A percentile compares a stretch with the other conserved stretches of the same genome.
phyloP scores from a whole-genome alignment of 176 grass and related monocot species.

The Aegilops speltoides region DNA sequence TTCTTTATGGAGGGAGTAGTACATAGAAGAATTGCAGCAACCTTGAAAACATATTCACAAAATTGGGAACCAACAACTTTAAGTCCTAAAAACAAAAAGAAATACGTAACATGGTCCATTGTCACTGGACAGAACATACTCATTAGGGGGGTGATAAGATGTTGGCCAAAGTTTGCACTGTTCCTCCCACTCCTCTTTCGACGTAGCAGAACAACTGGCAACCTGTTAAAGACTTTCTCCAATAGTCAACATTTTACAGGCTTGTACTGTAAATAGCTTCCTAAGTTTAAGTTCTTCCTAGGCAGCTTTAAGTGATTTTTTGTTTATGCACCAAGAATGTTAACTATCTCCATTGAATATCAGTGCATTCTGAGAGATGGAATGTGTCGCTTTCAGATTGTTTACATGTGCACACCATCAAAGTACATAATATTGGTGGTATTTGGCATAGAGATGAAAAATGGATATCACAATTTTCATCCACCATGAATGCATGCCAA shows the following conservation, averaged over 20 bases:
- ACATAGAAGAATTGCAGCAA: not conserved
- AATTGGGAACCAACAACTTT: not conserved
- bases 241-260: conserved; percentile 23
- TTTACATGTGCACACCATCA: not conserved
- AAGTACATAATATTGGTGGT: not conserved
- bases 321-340: not conserved
- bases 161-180: conserved; percentile 98
- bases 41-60: not conserved
- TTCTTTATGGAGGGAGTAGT: too few relatives aligned
- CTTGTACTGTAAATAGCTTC: not conserved
- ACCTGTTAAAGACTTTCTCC: conserved; percentile 50
- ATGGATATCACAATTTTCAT: not conserved
- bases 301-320: not conserved
- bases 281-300: conserved; percentile 7
- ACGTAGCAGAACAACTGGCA: conserved; percentile 67
- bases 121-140: conserved; percentile 41
- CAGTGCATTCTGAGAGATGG: not conserved
- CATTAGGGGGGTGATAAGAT: conserved; percentile 76
- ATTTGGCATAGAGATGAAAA: conserved; percentile 10
- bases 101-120: not conserved
- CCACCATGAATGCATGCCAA: not conserved
- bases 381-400: not conserved
- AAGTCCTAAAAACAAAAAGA: conserved; percentile 19
- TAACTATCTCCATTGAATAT: not conserved
- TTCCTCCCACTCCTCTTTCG: conserved; percentile 92